Evolutionary conservation across 768 basidiomycete genomes (phyloP).

Genomic region (Rhodotorula babjevae): DNA sequence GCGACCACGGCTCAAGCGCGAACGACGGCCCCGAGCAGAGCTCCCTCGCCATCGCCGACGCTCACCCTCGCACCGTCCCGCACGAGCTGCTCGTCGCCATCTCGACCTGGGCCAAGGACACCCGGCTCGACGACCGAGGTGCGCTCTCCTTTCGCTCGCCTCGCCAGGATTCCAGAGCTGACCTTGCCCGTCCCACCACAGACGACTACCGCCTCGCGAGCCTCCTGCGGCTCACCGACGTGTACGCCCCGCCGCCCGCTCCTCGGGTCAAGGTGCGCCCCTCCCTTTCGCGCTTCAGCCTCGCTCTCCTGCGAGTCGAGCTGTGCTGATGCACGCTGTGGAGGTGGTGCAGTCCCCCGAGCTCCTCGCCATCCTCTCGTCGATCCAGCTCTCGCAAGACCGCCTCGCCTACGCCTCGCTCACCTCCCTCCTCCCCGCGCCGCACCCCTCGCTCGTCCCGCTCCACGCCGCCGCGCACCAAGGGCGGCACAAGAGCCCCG

Average conservation of each 20-base stretch:
- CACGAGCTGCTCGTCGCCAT: slow-evolving; percentile 13
- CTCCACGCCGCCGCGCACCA: slow-evolving; percentile 2
- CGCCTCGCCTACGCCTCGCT: slow-evolving; percentile 28
- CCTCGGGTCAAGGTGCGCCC: slow-evolving; percentile 22
- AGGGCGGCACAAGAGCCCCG: slow-evolving; percentile 8
- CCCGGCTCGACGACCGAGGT: not conserved
- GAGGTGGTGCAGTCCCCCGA: slow-evolving; percentile 30
- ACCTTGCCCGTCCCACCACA: not conserved
- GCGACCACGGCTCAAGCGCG: too few species aligned
- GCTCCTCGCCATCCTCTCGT: slow-evolving; percentile 38
- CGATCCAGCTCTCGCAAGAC: slow-evolving; percentile 32
- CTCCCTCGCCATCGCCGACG: not conserved
- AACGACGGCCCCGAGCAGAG: not conserved
- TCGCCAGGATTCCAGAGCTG: too few species aligned
- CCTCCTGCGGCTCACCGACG: slow-evolving; percentile 20
- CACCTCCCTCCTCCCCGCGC: slow-evolving; percentile 18
- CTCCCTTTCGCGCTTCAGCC: not conserved
- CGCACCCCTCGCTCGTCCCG: slow-evolving; percentile 10
- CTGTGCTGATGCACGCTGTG: not conserved
- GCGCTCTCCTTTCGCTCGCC: not conserved
- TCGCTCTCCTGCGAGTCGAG: not conserved
- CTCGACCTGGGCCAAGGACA: slow-evolving; percentile 10
- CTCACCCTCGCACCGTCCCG: not conserved
- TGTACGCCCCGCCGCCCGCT: slow-evolving; percentile 14
- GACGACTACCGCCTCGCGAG: slow-evolving; percentile 12